Percentiles rank a stretch among this genome's conserved stretches.
phyloP scores from a whole-genome alignment of 768 basidiomycete species.

The Tremella fuciformis region DNA sequence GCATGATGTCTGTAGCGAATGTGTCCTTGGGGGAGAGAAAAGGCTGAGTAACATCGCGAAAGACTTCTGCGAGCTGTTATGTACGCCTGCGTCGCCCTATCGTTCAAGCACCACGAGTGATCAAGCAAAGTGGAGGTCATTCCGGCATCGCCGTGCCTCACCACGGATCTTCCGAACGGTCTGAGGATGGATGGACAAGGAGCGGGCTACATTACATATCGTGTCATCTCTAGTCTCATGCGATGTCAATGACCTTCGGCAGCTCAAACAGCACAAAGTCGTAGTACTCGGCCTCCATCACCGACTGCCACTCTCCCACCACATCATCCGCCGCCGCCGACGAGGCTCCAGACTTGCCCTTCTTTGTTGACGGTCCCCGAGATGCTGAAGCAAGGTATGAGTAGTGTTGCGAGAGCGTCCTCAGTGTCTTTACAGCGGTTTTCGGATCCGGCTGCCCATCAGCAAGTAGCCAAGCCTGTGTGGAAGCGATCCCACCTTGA shows the following conservation, averaged over 20 bases:
- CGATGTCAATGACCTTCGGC: slow-evolving; percentile 65
- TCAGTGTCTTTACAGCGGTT: slow-evolving; percentile 72
- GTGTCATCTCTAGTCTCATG: too few relatives aligned
- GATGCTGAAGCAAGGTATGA: slow-evolving; percentile 73
- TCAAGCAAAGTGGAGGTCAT: too few relatives aligned
- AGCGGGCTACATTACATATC: too few relatives aligned
- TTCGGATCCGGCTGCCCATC: slow-evolving; percentile 72
- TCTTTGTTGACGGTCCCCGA: slow-evolving; percentile 55
- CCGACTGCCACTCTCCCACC: slow-evolving; percentile 81
- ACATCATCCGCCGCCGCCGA: slow-evolving; percentile 63
- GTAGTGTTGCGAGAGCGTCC: slow-evolving; percentile 71
- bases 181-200: too few relatives aligned
- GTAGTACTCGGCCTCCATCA: slow-evolving; percentile 94
- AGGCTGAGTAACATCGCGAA: too few relatives aligned
- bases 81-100: too few relatives aligned
- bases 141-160: too few relatives aligned
- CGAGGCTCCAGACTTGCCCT: slow-evolving; percentile 52
- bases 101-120: too few relatives aligned
- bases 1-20: slow-evolving; percentile 26
- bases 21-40: too few relatives aligned
- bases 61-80: too few relatives aligned
- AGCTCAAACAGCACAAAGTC: slow-evolving; percentile 94
- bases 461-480: background rate
- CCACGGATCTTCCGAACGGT: too few relatives aligned
- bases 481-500: slow-evolving; percentile 49